Evolutionary conservation across 441 rosid species (phyloP), one percentile per base, ranked within the genome.

Genomic region (Euphorbia corollata): DNA sequence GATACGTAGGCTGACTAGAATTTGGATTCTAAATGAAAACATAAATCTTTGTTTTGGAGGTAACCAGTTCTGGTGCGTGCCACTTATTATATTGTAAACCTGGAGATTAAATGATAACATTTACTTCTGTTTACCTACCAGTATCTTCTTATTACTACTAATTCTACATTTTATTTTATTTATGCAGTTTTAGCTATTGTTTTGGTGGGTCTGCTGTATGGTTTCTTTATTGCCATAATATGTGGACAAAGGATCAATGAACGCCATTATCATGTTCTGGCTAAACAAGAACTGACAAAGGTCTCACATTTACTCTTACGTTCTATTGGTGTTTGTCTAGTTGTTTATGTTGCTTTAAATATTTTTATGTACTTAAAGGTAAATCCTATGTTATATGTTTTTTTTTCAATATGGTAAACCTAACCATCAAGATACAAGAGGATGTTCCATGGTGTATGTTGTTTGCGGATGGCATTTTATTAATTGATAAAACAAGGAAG

Each of bases 201-300:
- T 66, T 79, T 95, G 87, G 99, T 95, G 80, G 99, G 99, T 76
- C 74, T 95, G 76, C 95, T 95, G 65, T 95, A 95, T 53, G 99
- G 97, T 61, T 91, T 92, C 82, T 92, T 95, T 82, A 95, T 95
- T 43, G 98, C 98, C 68, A 95, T 95, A 70, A 95, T 95, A 79
- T 95, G 99, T 75, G 99, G 99, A 65, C 99, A 95, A 76, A 85
- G 87, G 87, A 95, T 95, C 67, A 92, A 80, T 68, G 99, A 95
- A 76, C 90, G 99, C 24, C 99, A 95, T 71, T 90, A 95, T 74
- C 99, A 95, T 59, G 86, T 95, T 75, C 98, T 95, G 55, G 99
- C 97, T 65, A 95, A 92, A 75, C 98, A 95, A 85, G 99, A 95
- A 82, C 84, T 95, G 63, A 95, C 99, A 48, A 92, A 88, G 98